phyloP scores from a whole-genome alignment of 2,329 filamentous ascomycete species.

The Colletotrichum endophyticum region DNA sequence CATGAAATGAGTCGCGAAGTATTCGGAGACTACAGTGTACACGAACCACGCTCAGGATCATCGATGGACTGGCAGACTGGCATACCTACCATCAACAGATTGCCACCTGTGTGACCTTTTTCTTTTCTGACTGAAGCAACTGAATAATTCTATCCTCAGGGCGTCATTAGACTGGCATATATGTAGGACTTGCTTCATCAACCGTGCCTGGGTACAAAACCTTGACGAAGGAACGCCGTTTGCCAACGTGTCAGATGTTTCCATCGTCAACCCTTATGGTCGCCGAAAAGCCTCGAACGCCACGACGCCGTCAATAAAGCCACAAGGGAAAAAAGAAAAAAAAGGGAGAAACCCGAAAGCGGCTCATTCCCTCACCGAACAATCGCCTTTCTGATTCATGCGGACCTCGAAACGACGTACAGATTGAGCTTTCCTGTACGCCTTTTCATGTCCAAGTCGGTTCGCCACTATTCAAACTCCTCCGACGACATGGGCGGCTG shows the following conservation, averaged over 20 bases:
- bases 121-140: not conserved
- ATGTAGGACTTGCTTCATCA: not conserved
- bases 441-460: not conserved
- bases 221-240: not conserved
- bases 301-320: constrained; percentile 2
- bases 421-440: not conserved
- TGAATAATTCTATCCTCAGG: not conserved
- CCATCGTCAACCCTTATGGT: not conserved
- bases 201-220: not conserved
- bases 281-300: constrained; percentile 1
- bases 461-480: constrained; percentile 47
- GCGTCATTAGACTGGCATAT: not conserved
- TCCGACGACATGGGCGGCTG: constrained; percentile 50
- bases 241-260: not conserved
- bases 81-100: not conserved
- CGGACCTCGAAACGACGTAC: not conserved
- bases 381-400: not conserved
- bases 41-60: not conserved
- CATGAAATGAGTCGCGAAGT: constrained; percentile 43
- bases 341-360: not conserved
- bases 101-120: not conserved
- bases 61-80: not conserved
- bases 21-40: not conserved
- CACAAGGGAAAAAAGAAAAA: not conserved
- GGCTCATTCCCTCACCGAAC: not conserved